phyloP scores from a whole-genome alignment of 768 basidiomycete species.

The Auricularia cornea region DNA sequence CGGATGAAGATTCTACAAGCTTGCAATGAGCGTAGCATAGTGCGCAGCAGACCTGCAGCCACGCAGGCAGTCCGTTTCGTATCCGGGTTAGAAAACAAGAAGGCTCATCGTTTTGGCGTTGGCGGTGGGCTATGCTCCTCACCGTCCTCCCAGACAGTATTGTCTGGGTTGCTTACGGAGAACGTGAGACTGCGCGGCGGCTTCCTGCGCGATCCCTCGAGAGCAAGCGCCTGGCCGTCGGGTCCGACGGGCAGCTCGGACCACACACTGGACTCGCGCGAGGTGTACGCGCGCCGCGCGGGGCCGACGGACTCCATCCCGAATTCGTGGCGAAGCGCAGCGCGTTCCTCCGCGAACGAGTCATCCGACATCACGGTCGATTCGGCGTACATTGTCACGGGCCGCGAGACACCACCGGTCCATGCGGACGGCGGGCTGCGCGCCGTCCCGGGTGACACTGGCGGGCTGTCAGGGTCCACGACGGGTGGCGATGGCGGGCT shows the following conservation, averaged over 20 bases:
- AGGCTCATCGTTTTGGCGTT: no score
- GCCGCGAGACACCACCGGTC: not conserved
- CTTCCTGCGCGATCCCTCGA: not conserved
- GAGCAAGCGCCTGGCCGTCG: not conserved
- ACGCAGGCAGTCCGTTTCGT: no score
- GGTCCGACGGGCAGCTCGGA: not conserved
- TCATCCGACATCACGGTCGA: not conserved
- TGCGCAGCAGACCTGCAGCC: no score
- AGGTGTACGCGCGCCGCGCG: not conserved
- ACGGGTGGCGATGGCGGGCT: not conserved
- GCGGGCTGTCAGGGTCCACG: not conserved
- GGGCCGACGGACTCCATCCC: not conserved
- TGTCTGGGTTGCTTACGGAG: not conserved
- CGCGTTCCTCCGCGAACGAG: not conserved
- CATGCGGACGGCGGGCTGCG: not conserved
- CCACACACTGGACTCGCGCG: not conserved
- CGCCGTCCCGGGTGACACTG: not conserved
- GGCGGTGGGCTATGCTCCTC: no score
- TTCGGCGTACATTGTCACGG: not conserved
- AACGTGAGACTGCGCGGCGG: not conserved
- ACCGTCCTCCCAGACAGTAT: not conserved
- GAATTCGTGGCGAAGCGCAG: not conserved
- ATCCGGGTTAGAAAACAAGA: no score
- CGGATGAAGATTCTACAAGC: no score
- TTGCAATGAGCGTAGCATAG: no score